phyloP scores from a whole-genome alignment of 177 flowering plant genomes.

The Telopea speciosissima region DNA sequence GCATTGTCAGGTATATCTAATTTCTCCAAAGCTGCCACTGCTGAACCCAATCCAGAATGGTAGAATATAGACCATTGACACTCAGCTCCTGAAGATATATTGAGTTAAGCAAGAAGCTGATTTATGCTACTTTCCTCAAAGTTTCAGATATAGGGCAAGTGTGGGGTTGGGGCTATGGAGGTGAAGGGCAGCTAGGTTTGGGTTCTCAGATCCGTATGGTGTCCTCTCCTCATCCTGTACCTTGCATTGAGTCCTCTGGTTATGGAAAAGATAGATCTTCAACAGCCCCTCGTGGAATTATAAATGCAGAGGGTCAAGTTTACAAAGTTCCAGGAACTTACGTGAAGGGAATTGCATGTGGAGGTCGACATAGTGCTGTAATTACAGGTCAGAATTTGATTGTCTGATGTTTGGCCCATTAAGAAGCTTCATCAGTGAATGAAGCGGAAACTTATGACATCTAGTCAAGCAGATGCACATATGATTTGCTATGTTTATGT shows the following conservation, averaged over 20 bases:
- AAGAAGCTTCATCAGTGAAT: neutral
- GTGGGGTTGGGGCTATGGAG: slow-evolving; percentile 99
- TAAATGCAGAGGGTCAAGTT: slow-evolving; percentile 44
- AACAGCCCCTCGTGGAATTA: slow-evolving; percentile 41
- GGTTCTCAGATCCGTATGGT: slow-evolving; percentile 93
- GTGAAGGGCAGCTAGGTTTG: slow-evolving; percentile 97
- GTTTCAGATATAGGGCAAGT: slow-evolving; percentile 96
- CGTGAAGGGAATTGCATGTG: slow-evolving; percentile 88
- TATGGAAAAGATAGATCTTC: slow-evolving; percentile 47
- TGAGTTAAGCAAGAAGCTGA: slow-evolving; percentile 19
- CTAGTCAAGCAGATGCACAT: neutral
- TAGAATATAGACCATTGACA: neutral
- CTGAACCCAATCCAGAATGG: neutral
- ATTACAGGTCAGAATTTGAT: slow-evolving; percentile 58
- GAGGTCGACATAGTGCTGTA: slow-evolving; percentile 94
- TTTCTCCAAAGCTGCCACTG: neutral
- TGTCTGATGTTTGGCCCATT: neutral
- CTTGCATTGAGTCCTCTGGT: slow-evolving; percentile 60
- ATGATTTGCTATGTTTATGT: neutral
- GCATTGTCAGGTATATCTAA: slow-evolving; percentile 51
- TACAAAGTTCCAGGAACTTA: slow-evolving; percentile 74
- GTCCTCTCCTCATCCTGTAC: slow-evolving; percentile 92
- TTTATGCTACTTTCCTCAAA: slow-evolving; percentile 28
- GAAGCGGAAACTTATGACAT: neutral
- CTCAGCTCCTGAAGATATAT: slow-evolving; percentile 11